Evolutionary conservation across 257 asterid genomes (phyloP).

Genomic region (Handroanthus guayacan): DNA sequence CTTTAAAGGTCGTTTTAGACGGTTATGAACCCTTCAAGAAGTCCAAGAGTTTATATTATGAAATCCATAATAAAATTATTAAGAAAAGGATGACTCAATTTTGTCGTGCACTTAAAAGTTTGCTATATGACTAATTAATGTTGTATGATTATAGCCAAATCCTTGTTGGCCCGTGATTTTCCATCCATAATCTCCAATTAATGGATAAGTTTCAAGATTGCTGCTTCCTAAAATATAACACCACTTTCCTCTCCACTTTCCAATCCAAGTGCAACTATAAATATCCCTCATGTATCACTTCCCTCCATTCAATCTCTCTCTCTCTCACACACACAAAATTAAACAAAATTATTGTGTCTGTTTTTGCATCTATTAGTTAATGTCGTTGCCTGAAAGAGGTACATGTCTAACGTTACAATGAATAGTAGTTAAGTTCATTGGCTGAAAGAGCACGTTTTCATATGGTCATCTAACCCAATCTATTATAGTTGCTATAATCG

Average conservation of each 20-base stretch:
- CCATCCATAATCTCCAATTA: slow-evolving; percentile 40
- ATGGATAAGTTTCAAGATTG: slow-evolving; percentile 26
- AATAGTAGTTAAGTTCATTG: too few species aligned
- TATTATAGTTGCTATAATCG: too few species aligned
- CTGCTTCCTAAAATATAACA: slow-evolving; percentile 24
- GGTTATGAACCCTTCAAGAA: slow-evolving; percentile 39
- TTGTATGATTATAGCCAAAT: slow-evolving; percentile 3
- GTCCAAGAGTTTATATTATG: slow-evolving; percentile 38
- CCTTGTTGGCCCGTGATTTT: slow-evolving; percentile 35
- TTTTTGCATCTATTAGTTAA: too few species aligned
- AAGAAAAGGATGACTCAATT: slow-evolving; percentile 26
- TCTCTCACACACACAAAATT: slow-evolving; percentile 3
- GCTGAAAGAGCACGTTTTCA: too few species aligned
- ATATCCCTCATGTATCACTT: slow-evolving; percentile 33
- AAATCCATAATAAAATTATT: slow-evolving; percentile 34
- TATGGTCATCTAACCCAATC: too few species aligned
- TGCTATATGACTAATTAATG: slow-evolving; percentile 26
- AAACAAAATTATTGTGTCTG: neutral
- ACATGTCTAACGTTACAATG: too few species aligned
- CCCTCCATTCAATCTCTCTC: slow-evolving; percentile 31
- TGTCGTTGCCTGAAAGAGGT: too few species aligned
- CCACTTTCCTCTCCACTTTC: slow-evolving; percentile 34
- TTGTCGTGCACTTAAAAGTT: slow-evolving; percentile 31
- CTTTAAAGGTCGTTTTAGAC: slow-evolving; percentile 35
- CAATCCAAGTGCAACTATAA: slow-evolving; percentile 39